phyloP scores from a whole-genome alignment of 805 yeast species.

The Nakazawaea populi region DNA sequence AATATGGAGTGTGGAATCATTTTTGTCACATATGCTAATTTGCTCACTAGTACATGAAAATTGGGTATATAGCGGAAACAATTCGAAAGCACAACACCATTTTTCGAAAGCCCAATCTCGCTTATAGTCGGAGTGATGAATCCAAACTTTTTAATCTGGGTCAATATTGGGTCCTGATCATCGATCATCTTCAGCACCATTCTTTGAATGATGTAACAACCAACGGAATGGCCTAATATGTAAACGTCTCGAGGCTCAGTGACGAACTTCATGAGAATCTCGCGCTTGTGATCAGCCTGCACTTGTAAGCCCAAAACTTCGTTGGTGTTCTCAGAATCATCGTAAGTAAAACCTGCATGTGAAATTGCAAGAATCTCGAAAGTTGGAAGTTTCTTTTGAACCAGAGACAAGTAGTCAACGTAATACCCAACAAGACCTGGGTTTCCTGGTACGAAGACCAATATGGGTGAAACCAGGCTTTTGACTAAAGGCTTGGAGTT shows the following conservation, averaged over 20 bases:
- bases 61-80: conserved; percentile 1
- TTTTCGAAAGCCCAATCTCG: conserved; percentile 43
- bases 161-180: conserved; percentile 19
- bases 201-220: conserved; percentile 58
- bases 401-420: conserved; percentile 39
- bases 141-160: conserved; percentile 41
- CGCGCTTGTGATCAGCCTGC: conserved; percentile 55
- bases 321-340: conserved; percentile 11
- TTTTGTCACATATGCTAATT: conserved; percentile 10
- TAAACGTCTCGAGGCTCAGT: conserved; percentile 28
- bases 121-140: conserved; percentile 66
- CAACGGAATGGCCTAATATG: conserved; percentile 68
- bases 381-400: conserved; percentile 35
- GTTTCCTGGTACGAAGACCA: conserved; percentile 69
- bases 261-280: conserved; percentile 35
- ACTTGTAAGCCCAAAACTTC: conserved; percentile 36
- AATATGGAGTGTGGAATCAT: neutral
- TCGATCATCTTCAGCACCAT: conserved; percentile 27
- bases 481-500: conserved; percentile 14
- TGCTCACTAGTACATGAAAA: conserved; percentile 10
- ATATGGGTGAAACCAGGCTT: conserved; percentile 24
- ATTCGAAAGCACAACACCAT: conserved; percentile 2
- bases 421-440: conserved; percentile 72
- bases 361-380: conserved; percentile 56
- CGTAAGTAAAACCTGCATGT: conserved; percentile 49